Conservation (phyloP, 1,139 yeast genomes). For the Dujonia santamariae region DNA sequence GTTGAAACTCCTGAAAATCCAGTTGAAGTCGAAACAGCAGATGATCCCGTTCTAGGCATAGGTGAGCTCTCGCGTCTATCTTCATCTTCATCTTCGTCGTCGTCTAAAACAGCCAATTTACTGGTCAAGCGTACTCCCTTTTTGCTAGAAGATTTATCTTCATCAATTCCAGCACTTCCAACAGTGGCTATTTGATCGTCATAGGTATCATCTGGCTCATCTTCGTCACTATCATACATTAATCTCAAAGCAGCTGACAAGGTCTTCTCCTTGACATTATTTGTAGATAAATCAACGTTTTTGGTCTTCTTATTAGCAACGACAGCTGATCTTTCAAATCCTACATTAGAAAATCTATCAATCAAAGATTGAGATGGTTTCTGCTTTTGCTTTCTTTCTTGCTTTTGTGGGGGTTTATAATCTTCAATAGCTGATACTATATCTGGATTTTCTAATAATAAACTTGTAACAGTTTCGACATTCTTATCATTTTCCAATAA, state of each 20-base stretch:
- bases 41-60: slow-evolving; percentile 1
- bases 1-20: slow-evolving; percentile 9
- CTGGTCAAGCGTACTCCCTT: slow-evolving; percentile 1
- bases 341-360: slow-evolving; percentile 11
- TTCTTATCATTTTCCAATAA: slow-evolving; percentile 47
- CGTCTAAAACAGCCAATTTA: slow-evolving; percentile 15
- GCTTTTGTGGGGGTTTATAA: slow-evolving; percentile 10
- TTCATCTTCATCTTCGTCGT: slow-evolving; percentile 14
- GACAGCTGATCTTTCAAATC: slow-evolving; percentile 20
- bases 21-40: not conserved
- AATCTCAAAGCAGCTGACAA: slow-evolving; percentile 62
- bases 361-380: slow-evolving; percentile 12
- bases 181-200: slow-evolving; percentile 61
- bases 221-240: slow-evolving; percentile 71
- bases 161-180: slow-evolving; percentile 24
- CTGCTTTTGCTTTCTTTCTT: slow-evolving; percentile 10
- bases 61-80: not conserved
- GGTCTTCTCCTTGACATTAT: slow-evolving; percentile 51
- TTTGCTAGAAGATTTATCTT: slow-evolving; percentile 7
- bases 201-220: slow-evolving; percentile 83
- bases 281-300: not conserved
- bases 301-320: slow-evolving; percentile 4
- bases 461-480: slow-evolving; percentile 58
- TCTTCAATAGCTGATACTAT: slow-evolving; percentile 24
- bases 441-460: slow-evolving; percentile 60